Base-by-base conservation (phyloP, 768 basidiomycete genomes). In the Chlorophyllum brunneum region DNA sequence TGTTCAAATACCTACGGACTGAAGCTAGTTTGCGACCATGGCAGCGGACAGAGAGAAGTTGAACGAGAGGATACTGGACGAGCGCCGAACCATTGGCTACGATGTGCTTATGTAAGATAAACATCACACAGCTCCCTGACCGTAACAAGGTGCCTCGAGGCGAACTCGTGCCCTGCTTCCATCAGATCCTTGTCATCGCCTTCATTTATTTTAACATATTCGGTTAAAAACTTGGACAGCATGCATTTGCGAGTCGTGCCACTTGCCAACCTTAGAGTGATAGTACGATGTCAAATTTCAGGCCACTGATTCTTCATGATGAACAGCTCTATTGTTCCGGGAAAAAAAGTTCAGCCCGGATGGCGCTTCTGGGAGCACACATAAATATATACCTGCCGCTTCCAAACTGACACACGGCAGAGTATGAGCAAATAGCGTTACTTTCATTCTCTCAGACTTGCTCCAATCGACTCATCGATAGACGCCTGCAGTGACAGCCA, bases 111-210 rank as follows among this genome's bases (percentile, higher is more conserved):
- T 13, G 47, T 48, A 23, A 48, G 11, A 34, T 7, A 5, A n/a
- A 37, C 47, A 37, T 8, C 18, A 15, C 26, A 40, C 16, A 40
- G 38, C 38, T 22, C n/a, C 18, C 37, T 33, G 8, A 33, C 31
- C 22, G 40, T 30, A 36, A 33, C 16, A 13, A 26, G 8, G 7
- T 34, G 51, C 51, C 51, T 52, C 42, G 51, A 52, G 51, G 51
- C 31, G 38, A 31, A 41, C 50, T 51, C 50, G 50, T 51, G 50
- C 50, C 20, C 49, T 24, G 2, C 48, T 43, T 42, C 50, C 33
- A 51, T 51, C 50, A 51, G 51, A 52, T 52, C 16, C 26, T 36
- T 27, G 51, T 52, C 51, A 52, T 13, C 39, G 27, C 20, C 13
- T 23, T 10, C 2, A n/a, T n/a, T n/a, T n/a, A n/a, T n/a, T n/a